phyloP scores from a whole-genome alignment of 768 basidiomycete species.

The Coprinopsis marcescibilis region DNA sequence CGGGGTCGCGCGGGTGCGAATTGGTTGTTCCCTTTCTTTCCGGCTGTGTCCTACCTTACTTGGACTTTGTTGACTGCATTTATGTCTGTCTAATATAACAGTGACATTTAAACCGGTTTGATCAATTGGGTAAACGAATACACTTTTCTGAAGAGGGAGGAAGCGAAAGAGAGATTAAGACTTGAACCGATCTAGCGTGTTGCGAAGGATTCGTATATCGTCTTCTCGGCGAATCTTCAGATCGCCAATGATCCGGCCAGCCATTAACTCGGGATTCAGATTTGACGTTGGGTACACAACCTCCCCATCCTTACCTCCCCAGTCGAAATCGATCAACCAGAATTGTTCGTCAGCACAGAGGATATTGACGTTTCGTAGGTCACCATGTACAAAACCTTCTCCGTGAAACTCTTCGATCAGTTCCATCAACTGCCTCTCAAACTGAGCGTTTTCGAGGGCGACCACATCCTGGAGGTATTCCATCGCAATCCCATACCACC shows the following conservation, averaged over 20 bases:
- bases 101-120: no score
- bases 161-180: no score
- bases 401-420: constrained; percentile 15
- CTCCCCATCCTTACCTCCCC: constrained; percentile 14
- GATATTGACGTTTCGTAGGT: constrained; percentile 16
- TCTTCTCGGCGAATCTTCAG: constrained; percentile 13
- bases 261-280: constrained; percentile 10
- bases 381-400: constrained; percentile 16
- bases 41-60: constrained; percentile 7
- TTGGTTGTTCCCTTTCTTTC: background rate
- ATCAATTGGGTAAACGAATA: no score
- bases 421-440: constrained; percentile 1
- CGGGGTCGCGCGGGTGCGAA: no score
- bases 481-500: constrained; percentile 24
- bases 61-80: constrained; percentile 5
- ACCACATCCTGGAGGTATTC: constrained; percentile 11
- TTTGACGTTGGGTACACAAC: constrained; percentile 11
- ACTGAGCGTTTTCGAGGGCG: background rate
- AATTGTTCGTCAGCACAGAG: constrained; percentile 4
- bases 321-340: constrained; percentile 16
- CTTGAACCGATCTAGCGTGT: background rate
- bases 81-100: no score
- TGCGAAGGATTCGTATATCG: constrained; percentile 13
- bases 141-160: no score
- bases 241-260: constrained; percentile 5